phyloP scores from a whole-genome alignment of 2,329 filamentous ascomycete species.

The Dothistroma pini region DNA sequence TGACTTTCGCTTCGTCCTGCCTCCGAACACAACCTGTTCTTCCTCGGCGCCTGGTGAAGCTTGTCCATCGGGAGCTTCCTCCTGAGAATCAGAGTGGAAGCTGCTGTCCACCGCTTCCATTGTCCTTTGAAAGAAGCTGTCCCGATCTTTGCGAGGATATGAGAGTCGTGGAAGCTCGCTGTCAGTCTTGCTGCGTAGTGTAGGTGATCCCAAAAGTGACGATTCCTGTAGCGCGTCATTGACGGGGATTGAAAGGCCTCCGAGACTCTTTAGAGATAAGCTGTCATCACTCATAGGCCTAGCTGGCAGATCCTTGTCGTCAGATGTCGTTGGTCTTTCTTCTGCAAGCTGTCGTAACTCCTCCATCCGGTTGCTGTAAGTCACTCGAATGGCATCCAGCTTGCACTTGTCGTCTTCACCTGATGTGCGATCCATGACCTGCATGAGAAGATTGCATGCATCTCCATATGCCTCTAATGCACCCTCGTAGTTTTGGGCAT shows the following conservation, averaged over 20 bases:
- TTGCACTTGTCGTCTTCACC: constrained; percentile 86
- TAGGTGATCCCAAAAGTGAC: constrained; percentile 52
- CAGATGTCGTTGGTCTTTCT: constrained; percentile 41
- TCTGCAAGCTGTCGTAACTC: constrained; percentile 73
- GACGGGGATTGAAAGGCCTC: constrained; percentile 30
- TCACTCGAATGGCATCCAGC: constrained; percentile 85
- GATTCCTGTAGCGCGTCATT: constrained; percentile 35
- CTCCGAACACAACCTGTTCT: constrained; percentile 5
- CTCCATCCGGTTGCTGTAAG: constrained; percentile 84
- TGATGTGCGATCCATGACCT: constrained; percentile 80
- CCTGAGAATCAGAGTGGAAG: constrained; percentile 10
- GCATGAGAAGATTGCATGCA: constrained; percentile 80
- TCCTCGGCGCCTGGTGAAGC: constrained; percentile 8
- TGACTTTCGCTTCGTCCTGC: constrained; percentile 5
- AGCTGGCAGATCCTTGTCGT: constrained; percentile 72
- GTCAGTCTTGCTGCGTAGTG: constrained; percentile 46
- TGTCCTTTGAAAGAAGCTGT: constrained; percentile 32
- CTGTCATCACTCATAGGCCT: constrained; percentile 62
- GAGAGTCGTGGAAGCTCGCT: constrained; percentile 39
- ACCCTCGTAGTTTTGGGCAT: constrained; percentile 89
- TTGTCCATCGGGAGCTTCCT: not conserved
- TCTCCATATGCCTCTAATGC: constrained; percentile 88
- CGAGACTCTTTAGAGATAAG: constrained; percentile 19
- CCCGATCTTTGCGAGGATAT: constrained; percentile 24
- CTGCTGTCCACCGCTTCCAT: constrained; percentile 28